A percentile compares a stretch with the other conserved stretches of the same genome.
phyloP scores from a whole-genome alignment of 2,329 filamentous ascomycete species.

The Parastagonospora avenae region DNA sequence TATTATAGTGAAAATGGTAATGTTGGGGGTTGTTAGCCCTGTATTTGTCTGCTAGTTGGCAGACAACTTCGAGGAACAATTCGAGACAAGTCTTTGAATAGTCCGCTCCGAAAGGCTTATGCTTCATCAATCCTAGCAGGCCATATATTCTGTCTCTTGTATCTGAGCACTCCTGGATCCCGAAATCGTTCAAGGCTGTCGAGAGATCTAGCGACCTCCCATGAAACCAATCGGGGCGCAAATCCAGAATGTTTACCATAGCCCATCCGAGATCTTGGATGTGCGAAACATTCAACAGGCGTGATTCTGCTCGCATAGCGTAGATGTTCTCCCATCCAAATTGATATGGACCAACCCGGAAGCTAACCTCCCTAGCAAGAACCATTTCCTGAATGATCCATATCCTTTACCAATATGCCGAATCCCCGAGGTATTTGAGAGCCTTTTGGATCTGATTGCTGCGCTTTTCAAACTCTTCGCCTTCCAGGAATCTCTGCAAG shows the following conservation, averaged over 20 bases:
- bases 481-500: neutral
- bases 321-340: neutral
- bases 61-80: neutral
- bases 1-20: no score
- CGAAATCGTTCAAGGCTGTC: neutral
- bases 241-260: neutral
- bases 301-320: neutral
- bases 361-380: neutral
- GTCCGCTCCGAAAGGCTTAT: neutral
- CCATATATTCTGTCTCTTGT: neutral
- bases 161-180: neutral
- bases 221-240: neutral
- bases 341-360: neutral
- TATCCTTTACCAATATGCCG: neutral
- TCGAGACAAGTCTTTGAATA: neutral
- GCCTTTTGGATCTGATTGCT: neutral
- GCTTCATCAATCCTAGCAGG: neutral
- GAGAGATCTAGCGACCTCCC: neutral
- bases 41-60: no score
- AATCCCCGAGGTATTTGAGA: neutral
- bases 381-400: constrained; percentile 1
- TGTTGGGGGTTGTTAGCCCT: no score
- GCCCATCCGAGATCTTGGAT: neutral
- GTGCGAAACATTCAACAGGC: neutral
- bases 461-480: neutral